These are phyloP conservation scores for Fistulina hepatica DNA, from an alignment of 1,284 basidiomycete genomes.

Conservation along the genomic window DNA sequence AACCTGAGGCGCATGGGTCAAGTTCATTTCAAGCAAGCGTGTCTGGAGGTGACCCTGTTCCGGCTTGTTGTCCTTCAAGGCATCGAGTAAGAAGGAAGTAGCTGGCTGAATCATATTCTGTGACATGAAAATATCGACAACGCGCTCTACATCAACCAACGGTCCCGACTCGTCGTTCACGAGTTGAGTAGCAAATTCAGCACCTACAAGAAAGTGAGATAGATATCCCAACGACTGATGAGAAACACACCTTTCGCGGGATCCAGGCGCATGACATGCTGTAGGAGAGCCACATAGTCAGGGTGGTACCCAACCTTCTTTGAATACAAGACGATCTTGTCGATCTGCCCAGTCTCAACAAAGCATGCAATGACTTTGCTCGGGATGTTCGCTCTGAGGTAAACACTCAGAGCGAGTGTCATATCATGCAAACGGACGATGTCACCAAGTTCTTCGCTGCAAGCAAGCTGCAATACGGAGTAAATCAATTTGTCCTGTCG, in stretches of 20 bases:
- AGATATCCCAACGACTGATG: no score
- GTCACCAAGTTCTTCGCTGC: conserved; percentile 97
- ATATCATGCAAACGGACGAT: conserved; percentile 94
- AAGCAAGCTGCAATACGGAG: conserved; percentile 62
- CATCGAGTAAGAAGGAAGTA: conserved; percentile 95
- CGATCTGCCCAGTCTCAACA: conserved; percentile 96
- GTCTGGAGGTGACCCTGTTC: conserved; percentile 97
- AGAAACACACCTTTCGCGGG: conserved; percentile 99
- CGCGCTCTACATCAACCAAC: conserved; percentile 89
- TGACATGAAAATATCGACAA: conserved; percentile 98
- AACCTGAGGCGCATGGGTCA: conserved; percentile 95
- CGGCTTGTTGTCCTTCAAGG: conserved; percentile 98
- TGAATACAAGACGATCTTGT: conserved; percentile 97
- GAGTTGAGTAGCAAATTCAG: conserved; percentile 94
- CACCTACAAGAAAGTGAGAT: no score
- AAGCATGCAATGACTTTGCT: conserved; percentile 99
- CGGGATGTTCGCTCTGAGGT: conserved; percentile 94
- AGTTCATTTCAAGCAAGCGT: conserved; percentile 95
- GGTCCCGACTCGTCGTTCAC: conserved; percentile 92
- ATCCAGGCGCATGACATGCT: conserved; percentile 94
- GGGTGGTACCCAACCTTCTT: conserved; percentile 96
- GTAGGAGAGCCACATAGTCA: conserved; percentile 90
- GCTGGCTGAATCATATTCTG: conserved; percentile 99
- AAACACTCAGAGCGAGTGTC: conserved; percentile 97
- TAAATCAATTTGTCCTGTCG: not conserved